These are phyloP conservation scores for Yamadazyma triangularis DNA, from an alignment of 1,139 yeast genomes.

Conservation along the genomic window DNA sequence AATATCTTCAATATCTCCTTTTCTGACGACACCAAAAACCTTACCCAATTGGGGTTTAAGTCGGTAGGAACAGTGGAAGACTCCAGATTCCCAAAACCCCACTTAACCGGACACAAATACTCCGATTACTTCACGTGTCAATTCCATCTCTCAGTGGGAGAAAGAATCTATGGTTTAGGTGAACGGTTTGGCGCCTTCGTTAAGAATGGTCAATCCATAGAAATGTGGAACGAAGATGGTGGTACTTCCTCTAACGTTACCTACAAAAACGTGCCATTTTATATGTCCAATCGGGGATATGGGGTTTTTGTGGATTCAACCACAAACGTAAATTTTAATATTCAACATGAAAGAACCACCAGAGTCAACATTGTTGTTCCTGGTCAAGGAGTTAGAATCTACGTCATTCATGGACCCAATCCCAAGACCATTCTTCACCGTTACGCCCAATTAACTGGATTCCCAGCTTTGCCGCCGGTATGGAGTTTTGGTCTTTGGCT, in stretches of 20 bases:
- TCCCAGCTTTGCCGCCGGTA: constrained; percentile 31
- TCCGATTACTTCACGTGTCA: constrained; percentile 23
- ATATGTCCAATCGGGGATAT: constrained; percentile 25
- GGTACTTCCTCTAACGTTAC: constrained; percentile 31
- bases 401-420: constrained; percentile 25
- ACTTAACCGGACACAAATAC: constrained; percentile 11
- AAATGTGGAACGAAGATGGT: constrained; percentile 33
- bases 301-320: constrained; percentile 30
- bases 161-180: constrained; percentile 30
- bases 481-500: constrained; percentile 36
- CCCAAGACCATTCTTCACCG: constrained; percentile 23
- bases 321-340: constrained; percentile 23
- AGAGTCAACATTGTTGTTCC: constrained; percentile 28
- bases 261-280: constrained; percentile 31
- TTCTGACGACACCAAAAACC: constrained; percentile 9
- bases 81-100: constrained; percentile 13
- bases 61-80: constrained; percentile 30
- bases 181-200: constrained; percentile 30
- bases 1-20: constrained; percentile 20
- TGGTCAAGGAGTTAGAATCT: constrained; percentile 25
- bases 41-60: constrained; percentile 25
- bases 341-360: constrained; percentile 30
- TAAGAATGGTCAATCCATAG: constrained; percentile 32
- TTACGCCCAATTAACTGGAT: constrained; percentile 26
- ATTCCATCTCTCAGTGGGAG: constrained; percentile 28